Conservation (phyloP, 1,139 yeast genomes). For the Kurtzmaniella quercitrusa region DNA sequence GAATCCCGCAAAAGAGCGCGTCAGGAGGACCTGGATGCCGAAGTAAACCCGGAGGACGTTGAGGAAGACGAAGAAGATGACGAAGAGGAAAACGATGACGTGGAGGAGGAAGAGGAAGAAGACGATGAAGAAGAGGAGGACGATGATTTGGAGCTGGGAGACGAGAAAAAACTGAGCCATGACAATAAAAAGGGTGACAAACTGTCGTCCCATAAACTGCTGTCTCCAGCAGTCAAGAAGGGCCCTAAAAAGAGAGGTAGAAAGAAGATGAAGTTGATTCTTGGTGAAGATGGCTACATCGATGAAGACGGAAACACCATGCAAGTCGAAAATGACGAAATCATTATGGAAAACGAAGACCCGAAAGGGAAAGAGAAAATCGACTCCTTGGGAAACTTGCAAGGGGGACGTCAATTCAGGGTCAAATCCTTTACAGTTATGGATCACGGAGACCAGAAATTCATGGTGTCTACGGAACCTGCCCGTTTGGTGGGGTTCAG, state of each 20-base stretch:
- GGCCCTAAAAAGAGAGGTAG: constrained; percentile 43
- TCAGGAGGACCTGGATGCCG: constrained; percentile 4
- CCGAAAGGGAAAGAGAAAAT: constrained; percentile 76
- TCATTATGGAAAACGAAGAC: constrained; percentile 69
- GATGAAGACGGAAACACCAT: constrained; percentile 52
- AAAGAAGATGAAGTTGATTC: constrained; percentile 35
- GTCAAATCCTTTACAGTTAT: constrained; percentile 77
- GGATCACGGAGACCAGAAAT: constrained; percentile 69
- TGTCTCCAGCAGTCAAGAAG: constrained; percentile 4
- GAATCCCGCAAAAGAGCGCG: not conserved
- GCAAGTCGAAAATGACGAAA: constrained; percentile 71
- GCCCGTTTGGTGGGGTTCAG: constrained; percentile 93
- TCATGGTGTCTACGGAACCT: constrained; percentile 93
- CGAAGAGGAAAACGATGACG: constrained; percentile 17
- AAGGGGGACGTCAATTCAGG: constrained; percentile 74
- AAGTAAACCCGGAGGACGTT: constrained; percentile 20
- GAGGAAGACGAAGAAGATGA: constrained; percentile 17
- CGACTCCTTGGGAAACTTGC: constrained; percentile 59
- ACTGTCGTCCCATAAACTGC: constrained; percentile 9
- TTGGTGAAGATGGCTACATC: constrained; percentile 36
- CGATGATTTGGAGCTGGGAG: constrained; percentile 15
- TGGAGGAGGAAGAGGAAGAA: constrained; percentile 17
- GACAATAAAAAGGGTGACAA: constrained; percentile 14
- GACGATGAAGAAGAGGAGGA: constrained; percentile 22
- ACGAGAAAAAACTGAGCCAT: constrained; percentile 15